These are phyloP conservation scores for Physaria fendleri DNA, from an alignment of 345 rosid species.

Conservation along the genomic window DNA sequence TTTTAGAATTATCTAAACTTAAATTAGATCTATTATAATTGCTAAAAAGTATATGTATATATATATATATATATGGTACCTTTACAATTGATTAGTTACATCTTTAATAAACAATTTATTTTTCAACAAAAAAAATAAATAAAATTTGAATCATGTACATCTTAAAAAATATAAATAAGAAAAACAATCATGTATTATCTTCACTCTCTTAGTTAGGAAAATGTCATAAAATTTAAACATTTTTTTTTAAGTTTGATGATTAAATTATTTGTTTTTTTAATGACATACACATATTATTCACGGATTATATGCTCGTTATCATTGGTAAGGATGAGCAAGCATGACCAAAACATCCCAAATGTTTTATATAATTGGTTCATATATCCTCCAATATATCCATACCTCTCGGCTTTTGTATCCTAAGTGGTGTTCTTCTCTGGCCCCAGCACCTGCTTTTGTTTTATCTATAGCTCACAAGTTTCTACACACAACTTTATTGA, in stretches of 20 bases:
- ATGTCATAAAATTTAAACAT: not conserved
- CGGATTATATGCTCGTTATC: not conserved
- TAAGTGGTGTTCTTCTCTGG: slow-evolving; percentile 16
- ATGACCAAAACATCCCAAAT: slow-evolving; percentile 5
- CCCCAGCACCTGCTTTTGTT: slow-evolving; percentile 19
- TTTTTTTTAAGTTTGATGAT: too few relatives aligned
- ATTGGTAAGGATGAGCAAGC: slow-evolving; percentile 12
- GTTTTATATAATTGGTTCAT: not conserved
- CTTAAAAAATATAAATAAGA: not conserved
- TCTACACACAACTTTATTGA: too few relatives aligned
- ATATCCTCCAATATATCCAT: slow-evolving; percentile 20
- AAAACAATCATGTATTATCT: too few relatives aligned
- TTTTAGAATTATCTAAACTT: not conserved
- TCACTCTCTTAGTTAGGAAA: not conserved
- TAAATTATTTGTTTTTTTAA: too few relatives aligned
- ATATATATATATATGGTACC: not conserved
- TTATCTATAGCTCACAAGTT: too few relatives aligned
- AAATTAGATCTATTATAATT: not conserved
- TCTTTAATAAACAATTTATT: too few relatives aligned
- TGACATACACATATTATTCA: too few relatives aligned
- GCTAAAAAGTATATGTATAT: not conserved
- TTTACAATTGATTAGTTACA: not conserved
- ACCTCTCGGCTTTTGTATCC: slow-evolving; percentile 24
- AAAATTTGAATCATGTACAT: not conserved
- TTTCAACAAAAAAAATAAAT: too few relatives aligned